phyloP scores from a whole-genome alignment of 495 filamentous ascomycete genomes.

The Aspergillus conjunctus region DNA sequence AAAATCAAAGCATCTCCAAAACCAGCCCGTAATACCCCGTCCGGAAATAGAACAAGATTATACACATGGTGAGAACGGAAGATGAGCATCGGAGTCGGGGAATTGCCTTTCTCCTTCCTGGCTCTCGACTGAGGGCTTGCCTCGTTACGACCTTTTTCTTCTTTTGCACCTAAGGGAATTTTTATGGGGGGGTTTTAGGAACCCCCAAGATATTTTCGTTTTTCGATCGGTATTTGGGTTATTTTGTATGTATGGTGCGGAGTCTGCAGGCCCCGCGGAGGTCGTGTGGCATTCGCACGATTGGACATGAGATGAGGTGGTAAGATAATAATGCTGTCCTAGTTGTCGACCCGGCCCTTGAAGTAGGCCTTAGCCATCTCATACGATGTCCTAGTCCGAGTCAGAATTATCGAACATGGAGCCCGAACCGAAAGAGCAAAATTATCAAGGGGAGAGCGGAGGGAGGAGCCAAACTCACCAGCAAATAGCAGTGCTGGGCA shows the following conservation, averaged over 20 bases:
- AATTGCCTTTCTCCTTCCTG: constrained; percentile 8
- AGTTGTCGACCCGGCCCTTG: constrained; percentile 46
- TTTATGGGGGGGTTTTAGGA: not conserved
- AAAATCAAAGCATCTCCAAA: constrained; percentile 9
- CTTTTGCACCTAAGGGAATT: not conserved
- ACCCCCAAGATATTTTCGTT: constrained; percentile 2
- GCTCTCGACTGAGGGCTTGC: not conserved
- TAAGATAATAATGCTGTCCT: constrained; percentile 13
- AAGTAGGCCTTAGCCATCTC: constrained; percentile 80
- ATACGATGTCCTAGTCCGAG: constrained; percentile 65
- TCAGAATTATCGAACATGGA: constrained; percentile 23
- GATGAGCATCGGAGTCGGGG: constrained; percentile 11
- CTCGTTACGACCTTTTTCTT: constrained; percentile 6
- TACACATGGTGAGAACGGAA: constrained; percentile 23
- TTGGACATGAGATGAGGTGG: constrained; percentile 17
- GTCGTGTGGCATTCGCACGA: constrained; percentile 21
- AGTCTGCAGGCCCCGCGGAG: constrained; percentile 2
- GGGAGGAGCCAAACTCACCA: constrained; percentile 61
- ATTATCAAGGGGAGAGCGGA: constrained; percentile 28
- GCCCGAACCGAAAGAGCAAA: not conserved
- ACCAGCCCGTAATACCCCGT: constrained; percentile 17
- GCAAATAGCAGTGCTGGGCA: constrained; percentile 98
- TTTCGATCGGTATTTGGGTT: constrained; percentile 8
- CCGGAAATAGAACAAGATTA: constrained; percentile 20
- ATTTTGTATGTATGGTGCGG: not conserved